Evolutionary conservation across 805 yeast species (phyloP).

Genomic region (Sungouiozyma ichnusensis): DNA sequence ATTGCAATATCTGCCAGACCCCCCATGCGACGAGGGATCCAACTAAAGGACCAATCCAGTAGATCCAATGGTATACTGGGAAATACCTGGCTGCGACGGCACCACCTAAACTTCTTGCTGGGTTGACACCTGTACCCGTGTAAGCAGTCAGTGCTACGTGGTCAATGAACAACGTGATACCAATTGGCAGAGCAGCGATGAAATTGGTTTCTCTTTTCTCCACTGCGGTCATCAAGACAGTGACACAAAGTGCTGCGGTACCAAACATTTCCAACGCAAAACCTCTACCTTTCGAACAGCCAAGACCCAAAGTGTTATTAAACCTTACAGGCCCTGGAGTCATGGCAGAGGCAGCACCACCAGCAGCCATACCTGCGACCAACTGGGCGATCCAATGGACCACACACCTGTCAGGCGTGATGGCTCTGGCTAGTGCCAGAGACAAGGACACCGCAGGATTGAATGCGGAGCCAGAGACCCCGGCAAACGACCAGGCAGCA

Average conservation of each 20-base stretch:
- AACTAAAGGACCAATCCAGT: constrained; percentile 80
- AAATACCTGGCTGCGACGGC: constrained; percentile 59
- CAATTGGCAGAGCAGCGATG: constrained; percentile 77
- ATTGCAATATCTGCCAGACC: constrained; percentile 56
- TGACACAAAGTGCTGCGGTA: constrained; percentile 58
- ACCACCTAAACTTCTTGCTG: constrained; percentile 85
- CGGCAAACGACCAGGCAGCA: constrained; percentile 32
- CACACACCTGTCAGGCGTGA: constrained; percentile 60
- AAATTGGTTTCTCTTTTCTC: constrained; percentile 68
- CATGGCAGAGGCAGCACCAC: constrained; percentile 78
- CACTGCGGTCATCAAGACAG: constrained; percentile 75
- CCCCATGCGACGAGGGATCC: constrained; percentile 60
- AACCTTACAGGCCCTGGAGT: constrained; percentile 72
- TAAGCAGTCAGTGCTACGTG: constrained; percentile 72
- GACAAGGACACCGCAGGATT: constrained; percentile 82
- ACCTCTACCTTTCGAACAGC: constrained; percentile 63
- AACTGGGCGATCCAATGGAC: constrained; percentile 59
- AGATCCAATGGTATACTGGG: constrained; percentile 83
- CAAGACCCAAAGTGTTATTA: constrained; percentile 64
- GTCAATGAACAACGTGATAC: constrained; percentile 69
- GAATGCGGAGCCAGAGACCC: constrained; percentile 79
- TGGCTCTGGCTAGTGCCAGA: constrained; percentile 60
- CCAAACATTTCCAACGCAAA: constrained; percentile 75
- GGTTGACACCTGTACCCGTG: constrained; percentile 89
- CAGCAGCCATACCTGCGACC: constrained; percentile 85